phyloP scores from a whole-genome alignment of 768 basidiomycete genomes.

The Kwoniella sp. region DNA sequence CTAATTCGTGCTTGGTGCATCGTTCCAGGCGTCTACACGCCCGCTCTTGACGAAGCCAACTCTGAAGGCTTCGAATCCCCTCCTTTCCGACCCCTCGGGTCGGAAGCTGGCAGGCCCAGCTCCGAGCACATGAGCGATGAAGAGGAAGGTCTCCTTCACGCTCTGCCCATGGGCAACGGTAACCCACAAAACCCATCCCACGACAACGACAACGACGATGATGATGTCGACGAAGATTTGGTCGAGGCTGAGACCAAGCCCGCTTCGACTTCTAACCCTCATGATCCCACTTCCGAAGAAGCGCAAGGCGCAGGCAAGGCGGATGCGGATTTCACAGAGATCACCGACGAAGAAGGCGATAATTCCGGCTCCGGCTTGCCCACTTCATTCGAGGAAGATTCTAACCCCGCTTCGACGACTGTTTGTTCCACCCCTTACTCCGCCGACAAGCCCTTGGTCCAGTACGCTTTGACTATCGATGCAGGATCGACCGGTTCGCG shows the following conservation, averaged over 20 bases:
- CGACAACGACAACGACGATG: not conserved
- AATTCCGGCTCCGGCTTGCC: constrained; percentile 33
- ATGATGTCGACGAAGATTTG: constrained; percentile 16
- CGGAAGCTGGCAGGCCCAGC: constrained; percentile 30
- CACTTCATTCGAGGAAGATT: constrained; percentile 69
- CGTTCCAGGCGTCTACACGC: constrained; percentile 44
- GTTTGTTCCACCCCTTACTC: constrained; percentile 67
- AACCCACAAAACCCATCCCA: constrained; percentile 18
- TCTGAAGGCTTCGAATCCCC: constrained; percentile 46
- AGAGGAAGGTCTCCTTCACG: constrained; percentile 35
- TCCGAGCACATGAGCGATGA: constrained; percentile 30
- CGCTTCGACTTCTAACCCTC: constrained; percentile 15
- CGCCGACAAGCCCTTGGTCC: constrained; percentile 65
- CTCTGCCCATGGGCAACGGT: constrained; percentile 32
- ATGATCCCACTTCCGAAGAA: constrained; percentile 34
- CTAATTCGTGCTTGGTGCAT: not conserved
- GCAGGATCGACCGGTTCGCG: constrained; percentile 96
- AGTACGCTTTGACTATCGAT: constrained; percentile 96
- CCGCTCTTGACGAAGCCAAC: constrained; percentile 26
- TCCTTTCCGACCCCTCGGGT: constrained; percentile 48
- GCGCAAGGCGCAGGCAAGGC: constrained; percentile 37
- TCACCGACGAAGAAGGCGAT: constrained; percentile 31
- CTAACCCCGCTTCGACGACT: constrained; percentile 71
- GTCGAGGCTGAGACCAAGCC: constrained; percentile 6
- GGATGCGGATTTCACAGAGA: constrained; percentile 46